Base-by-base conservation (phyloP, 2,329 filamentous ascomycete species). In the Pyrenophora tritici-repentis region DNA sequence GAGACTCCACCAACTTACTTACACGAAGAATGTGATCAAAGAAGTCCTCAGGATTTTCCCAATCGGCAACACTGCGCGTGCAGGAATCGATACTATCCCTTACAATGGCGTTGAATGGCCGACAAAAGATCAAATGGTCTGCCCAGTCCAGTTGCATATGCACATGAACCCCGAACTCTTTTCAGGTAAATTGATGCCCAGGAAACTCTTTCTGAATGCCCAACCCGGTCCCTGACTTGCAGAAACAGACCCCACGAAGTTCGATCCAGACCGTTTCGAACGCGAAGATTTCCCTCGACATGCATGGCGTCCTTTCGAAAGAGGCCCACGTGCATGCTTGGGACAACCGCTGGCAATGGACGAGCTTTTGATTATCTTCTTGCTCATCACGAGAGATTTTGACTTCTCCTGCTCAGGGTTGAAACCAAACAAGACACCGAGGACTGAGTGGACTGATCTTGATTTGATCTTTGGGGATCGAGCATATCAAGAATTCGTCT, bases 241-340 rank as follows among this genome's bases (percentile, higher is more conserved):
- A 54, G 56, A 26, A 3, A 8, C 14, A 52, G 49, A 48, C 7
- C 49, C 44, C 6, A 34, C 43, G 49, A 44, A 48, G 5, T 72
- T 70, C 47, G 64, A 69, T 36, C 70, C 76, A 0, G 67, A 76
- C 29, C 68, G 69, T 1, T 76, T 68, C 24, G 44, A 72, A 17
- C 77, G 79, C 29, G 56, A 67, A 50, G 75, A 58, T 64, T 75
- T 59, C 63, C 72, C 16, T 39, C 76, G 78, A 42, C 76, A 77
- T 47, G 80, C 81, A 0, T 86, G 76, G 75, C 76, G 82, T 7
- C 75, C 80, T 0, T 86, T 86, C 63, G 80, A 81, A 57, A 74
- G 78, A 47, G 83, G 83, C 0, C 74, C 77, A 2, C 67, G 83
- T 10, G 80, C 79, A 43, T 86, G 83, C 59, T 77, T 85, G n/a